These are phyloP conservation scores for Papiliotrema flavescens DNA, from an alignment of 1,284 basidiomycete species.

Conservation along the genomic window DNA sequence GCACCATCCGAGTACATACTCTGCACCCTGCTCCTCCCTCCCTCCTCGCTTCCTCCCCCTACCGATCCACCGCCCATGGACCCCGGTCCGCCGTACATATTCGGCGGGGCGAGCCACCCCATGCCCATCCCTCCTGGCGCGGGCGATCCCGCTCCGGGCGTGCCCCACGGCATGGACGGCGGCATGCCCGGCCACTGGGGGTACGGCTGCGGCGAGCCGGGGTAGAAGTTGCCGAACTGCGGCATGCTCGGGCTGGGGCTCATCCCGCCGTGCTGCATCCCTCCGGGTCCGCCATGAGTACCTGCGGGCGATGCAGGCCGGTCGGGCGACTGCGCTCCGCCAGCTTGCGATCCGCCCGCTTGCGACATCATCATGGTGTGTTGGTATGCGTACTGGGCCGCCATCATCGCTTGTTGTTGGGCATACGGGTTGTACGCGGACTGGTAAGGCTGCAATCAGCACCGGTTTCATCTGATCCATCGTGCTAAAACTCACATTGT, in stretches of 20 bases:
- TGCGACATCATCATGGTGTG: slow-evolving; percentile 81
- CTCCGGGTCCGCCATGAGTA: neutral
- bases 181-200: neutral
- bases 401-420: slow-evolving; percentile 78
- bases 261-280: neutral
- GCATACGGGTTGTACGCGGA: slow-evolving; percentile 55
- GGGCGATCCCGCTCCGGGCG: too few relatives aligned
- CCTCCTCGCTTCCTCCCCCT: neutral
- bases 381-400: slow-evolving; percentile 80
- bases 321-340: slow-evolving; percentile 10
- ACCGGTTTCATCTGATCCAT: neutral
- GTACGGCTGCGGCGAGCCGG: neutral
- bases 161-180: neutral
- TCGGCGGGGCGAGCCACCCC: neutral
- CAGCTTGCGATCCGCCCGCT: slow-evolving; percentile 69
- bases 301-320: slow-evolving; percentile 12
- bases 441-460: slow-evolving; percentile 57
- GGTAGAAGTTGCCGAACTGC: neutral
- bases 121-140: neutral
- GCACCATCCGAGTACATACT: slow-evolving; percentile 7
- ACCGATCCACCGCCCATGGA: too few relatives aligned
- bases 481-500: slow-evolving; percentile 23
- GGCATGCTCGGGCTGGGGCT: neutral
- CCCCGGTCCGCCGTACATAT: neutral
- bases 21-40: slow-evolving; percentile 6